phyloP scores from a whole-genome alignment of 306 rosid genomes.

The Myrica gale region DNA sequence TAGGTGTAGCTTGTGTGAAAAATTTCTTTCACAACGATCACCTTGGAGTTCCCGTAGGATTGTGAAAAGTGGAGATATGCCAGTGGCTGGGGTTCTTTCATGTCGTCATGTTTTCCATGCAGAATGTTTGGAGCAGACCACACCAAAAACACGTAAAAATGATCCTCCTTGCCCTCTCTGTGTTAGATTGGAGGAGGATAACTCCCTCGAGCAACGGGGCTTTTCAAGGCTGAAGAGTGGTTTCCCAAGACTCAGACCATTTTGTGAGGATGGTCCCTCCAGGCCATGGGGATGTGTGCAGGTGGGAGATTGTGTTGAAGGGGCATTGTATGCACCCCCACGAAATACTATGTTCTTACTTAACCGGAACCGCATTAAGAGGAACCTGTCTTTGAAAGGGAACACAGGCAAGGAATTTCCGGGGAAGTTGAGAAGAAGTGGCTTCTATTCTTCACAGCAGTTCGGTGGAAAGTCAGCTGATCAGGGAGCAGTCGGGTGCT shows the following conservation, averaged over 20 bases:
- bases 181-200: constrained; percentile 51
- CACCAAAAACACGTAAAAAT: constrained; percentile 53
- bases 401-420: constrained; percentile 59
- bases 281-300: constrained; percentile 73
- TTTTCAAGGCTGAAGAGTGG: constrained; percentile 44
- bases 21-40: constrained; percentile 69
- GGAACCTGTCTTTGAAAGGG: constrained; percentile 60
- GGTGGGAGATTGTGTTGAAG: constrained; percentile 74
- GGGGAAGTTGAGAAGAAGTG: constrained; percentile 58
- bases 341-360: constrained; percentile 58
- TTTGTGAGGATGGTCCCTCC: constrained; percentile 54
- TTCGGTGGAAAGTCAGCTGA: constrained; percentile 50
- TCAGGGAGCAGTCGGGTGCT: constrained; percentile 50
- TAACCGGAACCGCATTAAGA: constrained; percentile 59
- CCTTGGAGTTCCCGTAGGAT: constrained; percentile 88
- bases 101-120: constrained; percentile 83
- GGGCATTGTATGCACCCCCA: constrained; percentile 62
- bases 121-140: constrained; percentile 82
- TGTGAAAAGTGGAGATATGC: constrained; percentile 89
- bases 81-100: constrained; percentile 72
- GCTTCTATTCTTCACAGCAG: constrained; percentile 45
- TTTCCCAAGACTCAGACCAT: constrained; percentile 51
- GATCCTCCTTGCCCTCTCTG: constrained; percentile 87
- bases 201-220: constrained; percentile 46
- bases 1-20: constrained; percentile 74